Base-by-base conservation (phyloP, 805 yeast species). In the Saccharomycopsis vini region DNA sequence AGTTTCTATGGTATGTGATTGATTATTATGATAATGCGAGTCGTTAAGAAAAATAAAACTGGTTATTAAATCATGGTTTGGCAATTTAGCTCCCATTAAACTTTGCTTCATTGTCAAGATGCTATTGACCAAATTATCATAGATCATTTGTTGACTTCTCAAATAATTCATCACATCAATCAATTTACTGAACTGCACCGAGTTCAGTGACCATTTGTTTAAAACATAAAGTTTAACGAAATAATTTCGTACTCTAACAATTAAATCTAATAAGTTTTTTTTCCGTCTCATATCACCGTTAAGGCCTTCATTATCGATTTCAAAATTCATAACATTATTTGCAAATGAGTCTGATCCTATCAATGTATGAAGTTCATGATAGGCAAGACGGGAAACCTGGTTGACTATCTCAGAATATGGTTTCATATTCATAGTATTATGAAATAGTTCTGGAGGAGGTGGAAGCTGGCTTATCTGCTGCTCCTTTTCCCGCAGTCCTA, bases 81-180 rank as follows among this genome's bases (percentile, higher is more conserved):
- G 95, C 42, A 90, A 64, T 56, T 94, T 89, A 0, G 98, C 97
- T 22, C 43, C 37, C 28, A 44, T 49, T 37, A 49, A 30, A 30
- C 46, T 48, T 16, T 44, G 31, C 34, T 49, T 49, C 2, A 49
- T 46, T 30, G 43, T 24, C 34, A 38, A 38, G 12, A 49, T 34
- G 32, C 44, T 46, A 23, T 88, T 84, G 1, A 87, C 74, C 50
- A 84, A 62, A n/a, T 81, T 75, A 46, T 62, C 81, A 54, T 71
- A 89, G 57, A 71, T 72, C 56, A 73, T 77, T 55, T 85, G 84
- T 54, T 87, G 94, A 39, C 78, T 79, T 49, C 92, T 69, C 33
- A 92, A 69, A 92, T 95, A 92, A 50, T 84, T 82, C 47, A 94
- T 75, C 18, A 90, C 68, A 63, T 92, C 97, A 44, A 92, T 88